phyloP scores from a whole-genome alignment of 495 filamentous ascomycete genomes.

The Aspergillus heteromorphus region DNA sequence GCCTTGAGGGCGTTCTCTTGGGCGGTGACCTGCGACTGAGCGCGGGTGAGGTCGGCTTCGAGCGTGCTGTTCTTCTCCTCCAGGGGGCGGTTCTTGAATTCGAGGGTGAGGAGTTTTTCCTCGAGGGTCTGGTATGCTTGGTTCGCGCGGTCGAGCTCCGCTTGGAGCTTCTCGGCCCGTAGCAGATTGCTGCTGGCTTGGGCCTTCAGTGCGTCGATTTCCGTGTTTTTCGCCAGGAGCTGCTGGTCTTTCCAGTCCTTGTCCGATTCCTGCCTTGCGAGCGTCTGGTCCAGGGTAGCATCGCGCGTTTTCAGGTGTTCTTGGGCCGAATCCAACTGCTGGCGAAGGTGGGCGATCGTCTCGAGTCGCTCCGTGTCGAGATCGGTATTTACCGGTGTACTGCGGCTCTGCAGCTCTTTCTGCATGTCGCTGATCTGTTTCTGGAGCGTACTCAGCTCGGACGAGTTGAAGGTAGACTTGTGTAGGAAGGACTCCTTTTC shows the following conservation, averaged over 20 bases:
- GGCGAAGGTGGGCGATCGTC: conserved; percentile 34
- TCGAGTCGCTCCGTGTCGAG: conserved; percentile 31
- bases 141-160: conserved; percentile 31
- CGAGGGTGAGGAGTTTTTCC: conserved; percentile 32
- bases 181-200: conserved; percentile 31
- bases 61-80: conserved; percentile 40
- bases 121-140: conserved; percentile 30
- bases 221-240: conserved; percentile 33
- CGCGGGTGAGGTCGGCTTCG: conserved; percentile 36
- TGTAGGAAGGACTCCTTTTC: conserved; percentile 25
- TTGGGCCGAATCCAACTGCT: conserved; percentile 33
- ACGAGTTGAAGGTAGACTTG: conserved; percentile 17
- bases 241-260: conserved; percentile 31
- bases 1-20: conserved; percentile 40
- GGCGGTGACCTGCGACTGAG: conserved; percentile 38
- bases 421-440: conserved; percentile 33
- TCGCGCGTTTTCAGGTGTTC: conserved; percentile 38
- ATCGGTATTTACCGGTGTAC: conserved; percentile 10
- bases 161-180: conserved; percentile 33
- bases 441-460: conserved; percentile 24
- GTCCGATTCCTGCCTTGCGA: conserved; percentile 31
- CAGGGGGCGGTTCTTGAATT: conserved; percentile 35
- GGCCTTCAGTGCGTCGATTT: conserved; percentile 39
- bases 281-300: conserved; percentile 32
- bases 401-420: conserved; percentile 27